Evolutionary conservation across 345 rosid genomes (phyloP).

Genomic region (Anastatica hierochuntica): DNA sequence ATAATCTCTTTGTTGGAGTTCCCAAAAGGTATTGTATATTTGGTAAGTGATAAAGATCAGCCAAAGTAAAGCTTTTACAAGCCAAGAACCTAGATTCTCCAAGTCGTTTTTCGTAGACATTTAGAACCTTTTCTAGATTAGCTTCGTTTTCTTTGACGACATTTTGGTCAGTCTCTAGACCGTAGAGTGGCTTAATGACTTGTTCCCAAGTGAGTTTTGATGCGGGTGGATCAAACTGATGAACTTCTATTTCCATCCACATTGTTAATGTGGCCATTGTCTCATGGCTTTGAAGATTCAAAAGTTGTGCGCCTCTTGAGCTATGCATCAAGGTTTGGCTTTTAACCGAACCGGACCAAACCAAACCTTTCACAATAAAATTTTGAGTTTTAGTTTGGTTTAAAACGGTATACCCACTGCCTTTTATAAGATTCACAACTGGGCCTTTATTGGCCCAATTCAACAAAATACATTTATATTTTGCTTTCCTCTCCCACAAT

Average conservation of each 20-base stretch:
- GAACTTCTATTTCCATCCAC: slow-evolving; percentile 52
- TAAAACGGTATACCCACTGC: no score
- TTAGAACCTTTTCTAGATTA: slow-evolving; percentile 29
- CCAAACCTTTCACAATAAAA: no score
- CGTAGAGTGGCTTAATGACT: slow-evolving; percentile 19
- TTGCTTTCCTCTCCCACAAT: no score
- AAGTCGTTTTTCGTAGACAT: slow-evolving; percentile 49
- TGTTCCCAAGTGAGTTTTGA: slow-evolving; percentile 26
- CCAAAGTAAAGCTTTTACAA: slow-evolving; percentile 26
- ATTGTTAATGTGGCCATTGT: slow-evolving; percentile 19
- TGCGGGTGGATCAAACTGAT: slow-evolving; percentile 34
- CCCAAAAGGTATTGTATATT: slow-evolving; percentile 29
- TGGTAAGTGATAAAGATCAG: slow-evolving; percentile 36
- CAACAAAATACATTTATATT: no score
- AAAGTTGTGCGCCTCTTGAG: slow-evolving; percentile 24
- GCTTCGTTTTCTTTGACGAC: slow-evolving; percentile 23
- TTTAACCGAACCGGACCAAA: no score
- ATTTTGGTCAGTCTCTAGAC: slow-evolving; percentile 12
- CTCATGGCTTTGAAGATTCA: slow-evolving; percentile 14
- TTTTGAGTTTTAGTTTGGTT: no score
- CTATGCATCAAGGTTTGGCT: no score
- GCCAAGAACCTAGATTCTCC: slow-evolving; percentile 14
- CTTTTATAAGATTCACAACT: no score
- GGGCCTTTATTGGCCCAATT: no score
- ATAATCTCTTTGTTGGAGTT: slow-evolving; percentile 32